Percentiles rank a stretch among this genome's conserved stretches.
Conservation (phyloP, 2,329 filamentous ascomycete genomes). For the Corinectria fuckeliana region DNA sequence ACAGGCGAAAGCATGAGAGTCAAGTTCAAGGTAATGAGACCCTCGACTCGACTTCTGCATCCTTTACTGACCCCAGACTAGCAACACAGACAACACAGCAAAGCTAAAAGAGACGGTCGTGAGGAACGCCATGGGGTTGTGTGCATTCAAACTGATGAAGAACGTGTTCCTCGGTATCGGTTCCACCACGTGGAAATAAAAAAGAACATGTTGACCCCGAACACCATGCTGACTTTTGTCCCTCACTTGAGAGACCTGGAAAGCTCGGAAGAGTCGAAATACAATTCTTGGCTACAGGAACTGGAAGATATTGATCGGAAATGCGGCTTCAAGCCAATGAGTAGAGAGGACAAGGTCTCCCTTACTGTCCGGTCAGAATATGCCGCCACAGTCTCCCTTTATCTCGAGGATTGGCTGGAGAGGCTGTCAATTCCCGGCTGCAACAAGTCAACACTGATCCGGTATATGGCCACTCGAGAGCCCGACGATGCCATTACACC, state of each 20-base stretch:
- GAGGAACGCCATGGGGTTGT: slow-evolving; percentile 50
- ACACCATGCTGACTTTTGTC: slow-evolving; percentile 66
- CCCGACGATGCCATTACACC: slow-evolving; percentile 57
- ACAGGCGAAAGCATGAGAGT: slow-evolving; percentile 53
- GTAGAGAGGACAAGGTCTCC: slow-evolving; percentile 56
- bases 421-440: slow-evolving; percentile 57
- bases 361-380: slow-evolving; percentile 59
- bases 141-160: slow-evolving; percentile 57
- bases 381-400: slow-evolving; percentile 57
- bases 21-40: slow-evolving; percentile 55
- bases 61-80: slow-evolving; percentile 27
- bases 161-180: slow-evolving; percentile 62
- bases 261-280: slow-evolving; percentile 61
- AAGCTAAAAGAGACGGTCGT: slow-evolving; percentile 53
- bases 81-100: slow-evolving; percentile 49
- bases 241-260: slow-evolving; percentile 65
- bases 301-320: slow-evolving; percentile 63
- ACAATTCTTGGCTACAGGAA: slow-evolving; percentile 63
- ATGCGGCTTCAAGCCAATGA: slow-evolving; percentile 63
- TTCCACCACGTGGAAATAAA: slow-evolving; percentile 67
- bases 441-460: slow-evolving; percentile 59
- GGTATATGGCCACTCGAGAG: slow-evolving; percentile 58
- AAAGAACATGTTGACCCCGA: slow-evolving; percentile 65
- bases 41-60: background rate
- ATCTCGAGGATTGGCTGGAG: slow-evolving; percentile 61